phyloP scores from a whole-genome alignment of 352 stramenopile species.

The Lagenidium sp. region DNA sequence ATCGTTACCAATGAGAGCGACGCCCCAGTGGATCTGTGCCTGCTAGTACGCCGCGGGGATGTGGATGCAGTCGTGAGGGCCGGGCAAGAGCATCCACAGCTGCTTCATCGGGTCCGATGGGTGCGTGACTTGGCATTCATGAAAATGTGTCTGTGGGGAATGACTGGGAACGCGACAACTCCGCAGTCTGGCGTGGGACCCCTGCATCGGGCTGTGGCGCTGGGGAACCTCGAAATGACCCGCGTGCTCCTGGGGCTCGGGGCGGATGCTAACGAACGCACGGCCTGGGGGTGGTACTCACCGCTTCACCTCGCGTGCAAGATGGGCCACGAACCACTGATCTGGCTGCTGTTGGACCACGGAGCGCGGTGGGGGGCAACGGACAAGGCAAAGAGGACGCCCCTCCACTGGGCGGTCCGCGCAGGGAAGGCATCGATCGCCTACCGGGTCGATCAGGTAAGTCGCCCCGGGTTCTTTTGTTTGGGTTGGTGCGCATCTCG shows the following conservation, averaged over 20 bases:
- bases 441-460: slow-evolving; percentile 66
- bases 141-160: background rate
- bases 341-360: slow-evolving; percentile 51
- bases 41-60: slow-evolving; percentile 41
- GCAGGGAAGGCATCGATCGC: slow-evolving; percentile 59
- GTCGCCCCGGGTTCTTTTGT: background rate
- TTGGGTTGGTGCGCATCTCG: background rate
- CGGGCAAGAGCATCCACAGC: slow-evolving; percentile 19
- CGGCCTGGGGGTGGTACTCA: slow-evolving; percentile 75
- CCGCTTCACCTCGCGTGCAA: slow-evolving; percentile 74
- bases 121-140: slow-evolving; percentile 14
- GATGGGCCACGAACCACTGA: slow-evolving; percentile 41
- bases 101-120: slow-evolving; percentile 50
- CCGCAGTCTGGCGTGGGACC: slow-evolving; percentile 48
- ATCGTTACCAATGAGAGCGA: no score
- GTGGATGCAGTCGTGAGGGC: slow-evolving; percentile 18
- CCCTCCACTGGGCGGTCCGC: slow-evolving; percentile 58
- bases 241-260: slow-evolving; percentile 35
- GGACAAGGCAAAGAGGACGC: slow-evolving; percentile 66
- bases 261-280: slow-evolving; percentile 39
- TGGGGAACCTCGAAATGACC: slow-evolving; percentile 27
- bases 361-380: slow-evolving; percentile 40
- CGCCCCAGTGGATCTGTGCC: slow-evolving; percentile 56
- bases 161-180: background rate
- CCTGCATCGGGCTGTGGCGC: slow-evolving; percentile 54